phyloP scores from a whole-genome alignment of 2,329 filamentous ascomycete species.

The Trichoderma sp. region DNA sequence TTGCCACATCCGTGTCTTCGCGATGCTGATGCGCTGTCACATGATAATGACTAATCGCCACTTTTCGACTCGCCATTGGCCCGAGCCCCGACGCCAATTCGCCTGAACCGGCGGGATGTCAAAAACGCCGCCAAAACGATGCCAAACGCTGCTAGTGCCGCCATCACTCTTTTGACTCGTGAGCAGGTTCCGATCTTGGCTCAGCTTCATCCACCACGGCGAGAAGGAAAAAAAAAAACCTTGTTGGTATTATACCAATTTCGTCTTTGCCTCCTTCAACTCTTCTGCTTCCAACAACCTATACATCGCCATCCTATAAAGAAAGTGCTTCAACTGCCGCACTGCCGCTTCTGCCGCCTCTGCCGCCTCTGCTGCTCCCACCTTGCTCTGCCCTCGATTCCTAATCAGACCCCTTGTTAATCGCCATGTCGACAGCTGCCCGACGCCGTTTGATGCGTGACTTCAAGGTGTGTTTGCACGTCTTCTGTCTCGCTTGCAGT shows the following conservation, averaged over 20 bases:
- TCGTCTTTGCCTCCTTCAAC: not conserved
- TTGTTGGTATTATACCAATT: not conserved
- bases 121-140: not conserved
- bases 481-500: not conserved
- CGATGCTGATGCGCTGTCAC: conserved; percentile 14
- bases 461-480: conserved; percentile 75
- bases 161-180: conserved; percentile 15
- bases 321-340: too few relatives aligned
- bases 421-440: conserved; percentile 77
- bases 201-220: not conserved
- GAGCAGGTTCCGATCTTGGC: conserved; percentile 4
- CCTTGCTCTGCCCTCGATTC: not conserved
- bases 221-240: not conserved
- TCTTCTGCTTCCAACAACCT: not conserved
- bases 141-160: not conserved
- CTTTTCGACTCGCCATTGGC: not conserved
- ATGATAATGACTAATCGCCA: conserved; percentile 13
- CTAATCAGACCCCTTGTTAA: not conserved
- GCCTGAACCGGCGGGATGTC: not conserved
- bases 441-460: conserved; percentile 97
- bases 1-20: not conserved
- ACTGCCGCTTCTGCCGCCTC: not conserved
- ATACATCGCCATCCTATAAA: not conserved
- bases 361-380: not conserved
- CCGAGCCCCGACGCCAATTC: not conserved